Evolutionary conservation across 768 basidiomycete genomes (phyloP).

Genomic region (Tylopilus felleus): DNA sequence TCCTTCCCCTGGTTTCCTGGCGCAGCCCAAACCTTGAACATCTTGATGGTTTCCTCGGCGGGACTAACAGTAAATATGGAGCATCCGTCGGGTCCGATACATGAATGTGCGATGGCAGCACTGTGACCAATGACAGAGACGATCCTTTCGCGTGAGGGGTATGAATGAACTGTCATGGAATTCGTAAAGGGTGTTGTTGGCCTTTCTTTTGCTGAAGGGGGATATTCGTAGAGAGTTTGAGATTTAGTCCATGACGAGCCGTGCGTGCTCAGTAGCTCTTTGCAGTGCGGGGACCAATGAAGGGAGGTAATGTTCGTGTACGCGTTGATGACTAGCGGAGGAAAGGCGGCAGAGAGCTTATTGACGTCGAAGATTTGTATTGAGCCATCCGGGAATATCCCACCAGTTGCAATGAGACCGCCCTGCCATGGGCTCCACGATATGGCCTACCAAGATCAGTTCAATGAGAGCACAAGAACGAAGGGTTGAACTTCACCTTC

Average conservation of each 20-base stretch:
- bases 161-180: slow-evolving; percentile 49
- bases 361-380: slow-evolving; percentile 51
- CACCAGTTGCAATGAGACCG: slow-evolving; percentile 63
- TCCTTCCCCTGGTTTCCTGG: slow-evolving; percentile 18
- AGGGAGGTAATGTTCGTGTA: slow-evolving; percentile 57
- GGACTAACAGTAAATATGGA: slow-evolving; percentile 63
- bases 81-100: slow-evolving; percentile 60
- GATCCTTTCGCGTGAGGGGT: slow-evolving; percentile 50
- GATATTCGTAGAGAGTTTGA: slow-evolving; percentile 17
- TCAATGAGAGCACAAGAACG: neutral
- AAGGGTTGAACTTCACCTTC: slow-evolving; percentile 31
- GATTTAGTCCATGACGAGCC: slow-evolving; percentile 35
- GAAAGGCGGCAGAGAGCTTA: slow-evolving; percentile 40
- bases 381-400: slow-evolving; percentile 58
- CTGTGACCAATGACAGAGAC: slow-evolving; percentile 56
- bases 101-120: slow-evolving; percentile 55
- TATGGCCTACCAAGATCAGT: slow-evolving; percentile 45
- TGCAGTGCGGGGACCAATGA: slow-evolving; percentile 72
- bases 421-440: slow-evolving; percentile 76
- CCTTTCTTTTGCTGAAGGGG: slow-evolving; percentile 21
- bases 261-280: slow-evolving; percentile 84
- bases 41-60: slow-evolving; percentile 64
- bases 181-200: slow-evolving; percentile 34
- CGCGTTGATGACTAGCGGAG: slow-evolving; percentile 44
- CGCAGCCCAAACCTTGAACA: slow-evolving; percentile 64